A percentile compares a stretch with the other conserved stretches of the same genome.
These are phyloP conservation scores for Colletotrichum tropicale DNA, from an alignment of 2,329 filamentous ascomycete species.

Conservation along the genomic window DNA sequence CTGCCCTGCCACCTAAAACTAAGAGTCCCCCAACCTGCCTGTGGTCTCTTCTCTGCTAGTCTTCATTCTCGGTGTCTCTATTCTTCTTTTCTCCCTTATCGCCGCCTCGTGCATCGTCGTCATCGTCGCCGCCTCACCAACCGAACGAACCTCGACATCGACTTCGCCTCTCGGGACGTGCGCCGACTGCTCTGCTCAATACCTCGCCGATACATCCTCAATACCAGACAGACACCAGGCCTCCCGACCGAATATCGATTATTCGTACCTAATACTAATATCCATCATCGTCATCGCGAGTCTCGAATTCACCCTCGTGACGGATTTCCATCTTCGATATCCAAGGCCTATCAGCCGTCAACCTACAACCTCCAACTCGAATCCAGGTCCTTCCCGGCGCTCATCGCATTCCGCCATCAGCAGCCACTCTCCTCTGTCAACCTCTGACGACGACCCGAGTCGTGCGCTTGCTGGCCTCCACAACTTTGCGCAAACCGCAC, in stretches of 20 bases:
- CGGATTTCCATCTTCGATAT: neutral
- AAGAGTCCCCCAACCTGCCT: neutral
- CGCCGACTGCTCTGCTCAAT: neutral
- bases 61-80: neutral
- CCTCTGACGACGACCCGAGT: constrained; percentile 16
- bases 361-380: neutral
- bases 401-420: neutral
- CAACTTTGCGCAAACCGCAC: constrained; percentile 13
- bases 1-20: neutral
- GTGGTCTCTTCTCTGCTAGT: neutral
- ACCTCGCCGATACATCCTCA: neutral
- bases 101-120: neutral
- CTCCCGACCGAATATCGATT: neutral
- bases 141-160: neutral
- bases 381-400: neutral
- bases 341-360: neutral
- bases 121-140: neutral
- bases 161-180: neutral
- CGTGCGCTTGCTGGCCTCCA: constrained; percentile 7
- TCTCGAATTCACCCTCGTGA: constrained; percentile 14
- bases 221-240: neutral
- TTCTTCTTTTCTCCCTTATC: neutral
- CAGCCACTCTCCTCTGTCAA: neutral
- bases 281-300: constrained; percentile 4
- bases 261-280: neutral